A percentile compares a stretch with the other conserved stretches of the same genome.
phyloP scores from a whole-genome alignment of 179 eudicot species.

The Pouteria campechiana region DNA sequence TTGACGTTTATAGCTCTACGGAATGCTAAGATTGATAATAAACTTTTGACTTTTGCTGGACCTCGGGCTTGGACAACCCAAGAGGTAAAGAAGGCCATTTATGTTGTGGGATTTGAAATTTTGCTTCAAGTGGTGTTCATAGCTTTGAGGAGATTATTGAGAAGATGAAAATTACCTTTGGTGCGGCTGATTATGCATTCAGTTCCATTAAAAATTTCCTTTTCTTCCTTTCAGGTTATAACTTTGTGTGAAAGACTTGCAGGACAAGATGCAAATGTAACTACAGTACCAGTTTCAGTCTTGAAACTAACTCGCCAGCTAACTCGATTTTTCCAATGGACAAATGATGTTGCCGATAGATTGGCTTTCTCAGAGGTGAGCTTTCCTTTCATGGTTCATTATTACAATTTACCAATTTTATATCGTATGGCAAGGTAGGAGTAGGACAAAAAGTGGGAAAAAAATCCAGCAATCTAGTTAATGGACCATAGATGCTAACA shows the following conservation, averaged over 20 bases:
- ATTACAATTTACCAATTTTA: no score
- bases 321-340: constrained; percentile 91
- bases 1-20: constrained; percentile 88
- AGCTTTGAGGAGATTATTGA: no score
- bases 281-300: constrained; percentile 96
- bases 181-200: no score
- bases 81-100: constrained; percentile 50
- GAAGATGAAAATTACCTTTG: no score
- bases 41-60: constrained; percentile 95
- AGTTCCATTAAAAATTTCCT: no score
- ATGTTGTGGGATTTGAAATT: no score
- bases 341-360: constrained; percentile 95
- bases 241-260: constrained; percentile 98
- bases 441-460: no score
- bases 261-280: constrained; percentile 98
- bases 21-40: constrained; percentile 66
- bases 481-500: no score
- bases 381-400: not conserved
- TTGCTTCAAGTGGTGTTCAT: no score
- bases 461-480: no score
- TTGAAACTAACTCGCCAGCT: constrained; percentile 86
- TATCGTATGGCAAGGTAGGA: no score
- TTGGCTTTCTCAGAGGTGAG: constrained; percentile 96
- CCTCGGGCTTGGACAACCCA: constrained; percentile 99
- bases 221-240: constrained; percentile 51